Conservation (phyloP, 495 filamentous ascomycete genomes). For the Penicillium desertorum region DNA sequence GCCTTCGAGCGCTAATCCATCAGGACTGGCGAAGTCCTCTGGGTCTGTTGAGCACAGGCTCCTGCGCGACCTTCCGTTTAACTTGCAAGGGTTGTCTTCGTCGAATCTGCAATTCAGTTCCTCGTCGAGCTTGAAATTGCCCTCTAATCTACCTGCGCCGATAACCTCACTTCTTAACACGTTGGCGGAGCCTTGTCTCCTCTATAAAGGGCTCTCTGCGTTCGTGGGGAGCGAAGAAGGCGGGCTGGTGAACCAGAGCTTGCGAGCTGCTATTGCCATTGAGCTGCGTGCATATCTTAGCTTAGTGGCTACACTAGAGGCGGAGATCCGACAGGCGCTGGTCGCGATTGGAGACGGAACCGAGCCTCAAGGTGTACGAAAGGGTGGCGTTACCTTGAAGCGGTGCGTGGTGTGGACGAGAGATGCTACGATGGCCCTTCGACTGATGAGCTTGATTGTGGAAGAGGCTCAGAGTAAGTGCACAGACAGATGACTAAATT, state of each 20-base stretch:
- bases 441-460: constrained; percentile 90
- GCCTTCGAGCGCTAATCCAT: constrained; percentile 19
- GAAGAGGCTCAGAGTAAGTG: constrained; percentile 76
- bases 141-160: constrained; percentile 74
- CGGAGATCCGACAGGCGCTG: constrained; percentile 80
- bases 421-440: constrained; percentile 94
- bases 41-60: constrained; percentile 74
- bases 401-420: constrained; percentile 96
- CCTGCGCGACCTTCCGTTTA: constrained; percentile 88
- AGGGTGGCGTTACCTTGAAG: constrained; percentile 92
- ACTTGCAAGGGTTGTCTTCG: constrained; percentile 89
- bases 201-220: constrained; percentile 74
- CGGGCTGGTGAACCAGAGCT: constrained; percentile 83
- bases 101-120: constrained; percentile 74
- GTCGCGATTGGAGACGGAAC: constrained; percentile 64
- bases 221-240: constrained; percentile 76
- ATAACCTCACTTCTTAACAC: constrained; percentile 85
- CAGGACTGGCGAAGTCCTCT: constrained; percentile 19
- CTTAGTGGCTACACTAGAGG: constrained; percentile 90
- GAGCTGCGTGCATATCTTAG: constrained; percentile 89
- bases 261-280: constrained; percentile 81
- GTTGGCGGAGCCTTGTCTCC: constrained; percentile 86
- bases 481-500: neutral
- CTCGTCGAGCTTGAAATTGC: constrained; percentile 66
- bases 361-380: constrained; percentile 66